Percentiles rank a stretch among this genome's conserved stretches.
phyloP scores from a whole-genome alignment of 306 rosid species.

The Oxytropis ochrocephala region DNA sequence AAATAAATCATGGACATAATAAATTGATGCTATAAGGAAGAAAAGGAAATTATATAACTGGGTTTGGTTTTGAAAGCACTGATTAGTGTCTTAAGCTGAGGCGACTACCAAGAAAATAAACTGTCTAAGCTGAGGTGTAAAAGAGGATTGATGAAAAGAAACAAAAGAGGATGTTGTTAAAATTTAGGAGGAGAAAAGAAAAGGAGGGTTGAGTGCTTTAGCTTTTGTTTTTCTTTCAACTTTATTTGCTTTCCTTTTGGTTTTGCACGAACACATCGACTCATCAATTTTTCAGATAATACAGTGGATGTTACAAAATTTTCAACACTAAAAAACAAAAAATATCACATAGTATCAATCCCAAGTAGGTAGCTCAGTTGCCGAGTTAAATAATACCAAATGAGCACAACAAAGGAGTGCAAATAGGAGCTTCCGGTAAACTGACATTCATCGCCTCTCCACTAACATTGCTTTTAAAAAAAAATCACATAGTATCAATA shows the following conservation, averaged over 20 bases:
- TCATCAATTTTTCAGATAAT: slow-evolving; percentile 21
- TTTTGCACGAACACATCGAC: slow-evolving; percentile 41
- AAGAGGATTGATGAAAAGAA: slow-evolving; percentile 29
- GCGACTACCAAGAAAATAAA: no score
- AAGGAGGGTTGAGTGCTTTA: slow-evolving; percentile 28
- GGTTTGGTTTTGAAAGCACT: slow-evolving; percentile 19
- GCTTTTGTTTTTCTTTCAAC: slow-evolving; percentile 25
- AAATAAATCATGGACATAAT: background rate
- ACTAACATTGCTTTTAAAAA: no score
- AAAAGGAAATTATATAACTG: background rate
- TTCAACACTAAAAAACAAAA: slow-evolving; percentile 41
- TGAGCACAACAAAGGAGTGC: no score
- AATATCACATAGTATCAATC: slow-evolving; percentile 4
- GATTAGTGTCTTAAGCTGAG: background rate
- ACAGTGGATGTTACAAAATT: slow-evolving; percentile 18
- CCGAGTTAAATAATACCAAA: no score
- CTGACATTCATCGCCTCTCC: no score
- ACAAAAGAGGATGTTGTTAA: slow-evolving; percentile 30
- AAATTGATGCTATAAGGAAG: background rate
- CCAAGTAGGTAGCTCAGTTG: no score
- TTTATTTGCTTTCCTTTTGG: slow-evolving; percentile 33
- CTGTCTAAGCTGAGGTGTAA: background rate
- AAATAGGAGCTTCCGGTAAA: no score
- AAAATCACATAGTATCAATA: background rate
- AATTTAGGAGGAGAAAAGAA: slow-evolving; percentile 26